Evolutionary conservation across 2,329 filamentous ascomycete genomes (phyloP).

Genomic region (Davidsoniella eucalypti): DNA sequence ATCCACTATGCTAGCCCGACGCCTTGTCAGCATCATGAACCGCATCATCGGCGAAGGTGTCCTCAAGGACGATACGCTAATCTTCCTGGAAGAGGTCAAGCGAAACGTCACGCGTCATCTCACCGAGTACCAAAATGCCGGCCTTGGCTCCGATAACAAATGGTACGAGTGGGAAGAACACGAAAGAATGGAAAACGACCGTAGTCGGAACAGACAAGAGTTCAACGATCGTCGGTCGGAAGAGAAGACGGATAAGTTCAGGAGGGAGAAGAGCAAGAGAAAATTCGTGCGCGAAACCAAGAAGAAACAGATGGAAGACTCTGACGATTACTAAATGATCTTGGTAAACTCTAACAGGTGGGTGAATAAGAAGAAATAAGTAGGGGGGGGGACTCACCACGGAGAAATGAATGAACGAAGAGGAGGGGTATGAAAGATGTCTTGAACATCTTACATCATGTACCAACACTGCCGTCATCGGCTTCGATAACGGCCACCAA

Average conservation of each 20-base stretch:
- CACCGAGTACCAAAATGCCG: slow-evolving; percentile 2
- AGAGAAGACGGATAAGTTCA: neutral
- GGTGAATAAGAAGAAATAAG: too few species aligned
- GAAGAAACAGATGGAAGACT: neutral
- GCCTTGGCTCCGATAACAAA: slow-evolving; percentile 3
- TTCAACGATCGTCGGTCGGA: slow-evolving; percentile 2
- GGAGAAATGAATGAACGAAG: too few species aligned
- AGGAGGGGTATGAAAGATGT: too few species aligned
- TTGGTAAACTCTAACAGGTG: too few species aligned
- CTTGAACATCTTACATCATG: too few species aligned
- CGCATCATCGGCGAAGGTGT: slow-evolving; percentile 3
- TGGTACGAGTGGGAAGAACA: slow-evolving; percentile 11
- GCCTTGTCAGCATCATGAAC: slow-evolving; percentile 8
- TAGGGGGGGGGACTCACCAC: too few species aligned
- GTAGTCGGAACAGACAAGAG: neutral
- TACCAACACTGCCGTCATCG: too few species aligned
- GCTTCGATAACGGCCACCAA: too few species aligned
- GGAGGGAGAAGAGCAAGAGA: too few species aligned
- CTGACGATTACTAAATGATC: too few species aligned
- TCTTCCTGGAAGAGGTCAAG: slow-evolving; percentile 3
- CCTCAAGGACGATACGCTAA: slow-evolving; percentile 4
- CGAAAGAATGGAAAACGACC: neutral
- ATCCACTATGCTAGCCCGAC: slow-evolving; percentile 18
- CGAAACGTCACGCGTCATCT: slow-evolving; percentile 1
- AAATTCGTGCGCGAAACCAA: too few species aligned